Evolutionary conservation across 2,329 filamentous ascomycete genomes (phyloP).

Genomic region (Alternaria tenuissima): DNA sequence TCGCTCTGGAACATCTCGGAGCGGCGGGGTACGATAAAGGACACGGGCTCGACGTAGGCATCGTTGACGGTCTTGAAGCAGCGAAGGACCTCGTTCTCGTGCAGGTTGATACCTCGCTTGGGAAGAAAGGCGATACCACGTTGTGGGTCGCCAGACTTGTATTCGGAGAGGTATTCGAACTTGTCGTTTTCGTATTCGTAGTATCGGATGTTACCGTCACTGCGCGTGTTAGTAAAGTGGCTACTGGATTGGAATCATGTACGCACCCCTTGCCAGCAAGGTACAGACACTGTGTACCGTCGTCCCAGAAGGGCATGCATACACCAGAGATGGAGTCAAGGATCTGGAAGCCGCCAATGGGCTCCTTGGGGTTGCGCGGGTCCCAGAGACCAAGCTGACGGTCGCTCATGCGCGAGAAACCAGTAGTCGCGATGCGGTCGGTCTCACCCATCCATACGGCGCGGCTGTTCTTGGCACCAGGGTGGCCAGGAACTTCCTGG

Average conservation of each 20-base stretch:
- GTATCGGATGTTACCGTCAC: slow-evolving; percentile 98
- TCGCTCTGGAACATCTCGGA: slow-evolving; percentile 97
- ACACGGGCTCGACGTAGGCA: slow-evolving; percentile 91
- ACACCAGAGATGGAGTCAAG: slow-evolving; percentile 97
- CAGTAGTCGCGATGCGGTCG: slow-evolving; percentile 93
- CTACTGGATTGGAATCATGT: neutral
- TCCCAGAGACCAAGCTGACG: slow-evolving; percentile 97
- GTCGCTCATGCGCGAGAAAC: slow-evolving; percentile 98
- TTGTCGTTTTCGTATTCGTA: slow-evolving; percentile 99
- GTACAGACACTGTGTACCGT: slow-evolving; percentile 93
- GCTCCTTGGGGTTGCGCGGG: slow-evolving; percentile 77
- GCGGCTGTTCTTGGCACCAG: slow-evolving; percentile 96
- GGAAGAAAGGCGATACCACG: slow-evolving; percentile 93
- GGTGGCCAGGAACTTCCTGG: slow-evolving; percentile 84
- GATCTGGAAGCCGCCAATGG: slow-evolving; percentile 87
- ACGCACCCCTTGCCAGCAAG: slow-evolving; percentile 94
- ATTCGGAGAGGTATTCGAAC: slow-evolving; percentile 95
- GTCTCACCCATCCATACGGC: slow-evolving; percentile 97
- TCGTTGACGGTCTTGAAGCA: slow-evolving; percentile 98
- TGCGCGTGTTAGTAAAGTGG: slow-evolving; percentile 48
- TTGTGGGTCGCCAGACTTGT: slow-evolving; percentile 96
- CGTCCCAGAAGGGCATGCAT: slow-evolving; percentile 99
- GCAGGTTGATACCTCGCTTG: slow-evolving; percentile 91
- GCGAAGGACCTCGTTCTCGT: slow-evolving; percentile 91
- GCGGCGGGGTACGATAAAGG: slow-evolving; percentile 93